These are phyloP conservation scores for Orobanche coerulescens DNA, from an alignment of 257 asterid genomes.

Conservation along the genomic window DNA sequence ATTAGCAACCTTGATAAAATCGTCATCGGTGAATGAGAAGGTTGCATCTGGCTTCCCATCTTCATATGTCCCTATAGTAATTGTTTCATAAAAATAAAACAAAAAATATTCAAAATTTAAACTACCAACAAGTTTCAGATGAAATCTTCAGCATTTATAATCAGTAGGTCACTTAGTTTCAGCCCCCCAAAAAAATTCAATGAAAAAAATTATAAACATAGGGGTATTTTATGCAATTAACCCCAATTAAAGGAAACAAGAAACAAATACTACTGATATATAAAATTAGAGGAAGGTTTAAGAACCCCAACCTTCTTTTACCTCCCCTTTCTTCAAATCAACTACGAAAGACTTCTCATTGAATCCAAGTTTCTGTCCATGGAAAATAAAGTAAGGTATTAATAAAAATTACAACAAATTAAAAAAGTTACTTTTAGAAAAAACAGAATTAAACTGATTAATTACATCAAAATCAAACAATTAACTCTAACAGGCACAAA, in stretches of 20 bases:
- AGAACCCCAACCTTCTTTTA: conserved; percentile 54
- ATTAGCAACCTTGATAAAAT: conserved; percentile 38
- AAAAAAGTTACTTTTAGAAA: too few relatives aligned
- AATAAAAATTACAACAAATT: too few relatives aligned
- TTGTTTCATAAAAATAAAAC: neutral
- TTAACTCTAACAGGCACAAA: neutral
- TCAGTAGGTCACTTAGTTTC: neutral
- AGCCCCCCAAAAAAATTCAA: too few relatives aligned
- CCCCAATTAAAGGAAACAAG: neutral
- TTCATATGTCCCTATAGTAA: conserved; percentile 50
- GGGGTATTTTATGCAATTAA: too few relatives aligned
- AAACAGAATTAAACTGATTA: neutral
- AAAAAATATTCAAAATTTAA: neutral
- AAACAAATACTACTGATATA: neutral
- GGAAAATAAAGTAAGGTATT: neutral
- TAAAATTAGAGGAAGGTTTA: neutral
- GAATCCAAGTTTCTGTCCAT: conserved; percentile 53
- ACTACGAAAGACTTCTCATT: conserved; percentile 62
- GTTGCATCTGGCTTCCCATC: conserved; percentile 96
- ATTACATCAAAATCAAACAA: neutral
- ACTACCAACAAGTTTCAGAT: neutral
- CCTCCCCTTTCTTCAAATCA: conserved; percentile 85
- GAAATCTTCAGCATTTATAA: neutral
- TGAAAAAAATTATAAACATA: too few relatives aligned
- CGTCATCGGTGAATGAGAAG: conserved; percentile 83